Evolutionary conservation across 2,329 filamentous ascomycete genomes (phyloP).

Genomic region (Fusarium euwallaceae): DNA sequence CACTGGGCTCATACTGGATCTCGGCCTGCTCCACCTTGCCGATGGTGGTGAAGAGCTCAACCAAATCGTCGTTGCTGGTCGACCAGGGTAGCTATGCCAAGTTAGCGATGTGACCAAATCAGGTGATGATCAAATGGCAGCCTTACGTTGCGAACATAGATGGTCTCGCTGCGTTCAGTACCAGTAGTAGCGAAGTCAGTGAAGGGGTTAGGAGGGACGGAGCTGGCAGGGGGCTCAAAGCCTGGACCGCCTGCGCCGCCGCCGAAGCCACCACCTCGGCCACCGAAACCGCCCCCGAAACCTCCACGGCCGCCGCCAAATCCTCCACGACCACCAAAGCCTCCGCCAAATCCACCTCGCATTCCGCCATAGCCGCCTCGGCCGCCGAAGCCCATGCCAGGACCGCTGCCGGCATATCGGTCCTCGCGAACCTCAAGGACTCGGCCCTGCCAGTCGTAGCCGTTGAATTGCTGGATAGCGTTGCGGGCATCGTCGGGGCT

Average conservation of each 20-base stretch:
- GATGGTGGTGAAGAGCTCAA: conserved; percentile 97
- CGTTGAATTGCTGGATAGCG: conserved; percentile 97
- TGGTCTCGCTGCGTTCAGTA: conserved; percentile 84
- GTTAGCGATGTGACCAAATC: conserved; percentile 23
- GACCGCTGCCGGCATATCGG: conserved; percentile 81
- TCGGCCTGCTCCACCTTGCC: conserved; percentile 99
- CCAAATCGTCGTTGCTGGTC: conserved; percentile 96
- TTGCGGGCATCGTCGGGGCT: conserved; percentile 94
- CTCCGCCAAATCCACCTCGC: conserved; percentile 71
- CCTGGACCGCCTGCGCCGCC: conserved; percentile 55
- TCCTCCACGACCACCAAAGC: conserved; percentile 66
- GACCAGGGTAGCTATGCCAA: conserved; percentile 89
- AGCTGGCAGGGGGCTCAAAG: conserved; percentile 63
- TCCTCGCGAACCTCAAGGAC: conserved; percentile 95
- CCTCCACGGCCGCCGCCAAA: conserved; percentile 60
- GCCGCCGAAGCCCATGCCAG: conserved; percentile 65
- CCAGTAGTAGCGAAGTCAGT: conserved; percentile 92
- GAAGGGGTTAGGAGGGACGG: conserved; percentile 84
- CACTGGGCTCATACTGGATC: conserved; percentile 98
- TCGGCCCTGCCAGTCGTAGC: conserved; percentile 98
- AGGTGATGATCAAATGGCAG: background rate
- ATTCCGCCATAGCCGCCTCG: conserved; percentile 72
- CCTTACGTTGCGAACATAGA: conserved; percentile 97
- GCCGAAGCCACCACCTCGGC: conserved; percentile 61
- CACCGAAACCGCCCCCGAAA: conserved; percentile 57